These are phyloP conservation scores for Blastocystis sp. DNA, from an alignment of 352 stramenopile genomes.

Conservation along the genomic window DNA sequence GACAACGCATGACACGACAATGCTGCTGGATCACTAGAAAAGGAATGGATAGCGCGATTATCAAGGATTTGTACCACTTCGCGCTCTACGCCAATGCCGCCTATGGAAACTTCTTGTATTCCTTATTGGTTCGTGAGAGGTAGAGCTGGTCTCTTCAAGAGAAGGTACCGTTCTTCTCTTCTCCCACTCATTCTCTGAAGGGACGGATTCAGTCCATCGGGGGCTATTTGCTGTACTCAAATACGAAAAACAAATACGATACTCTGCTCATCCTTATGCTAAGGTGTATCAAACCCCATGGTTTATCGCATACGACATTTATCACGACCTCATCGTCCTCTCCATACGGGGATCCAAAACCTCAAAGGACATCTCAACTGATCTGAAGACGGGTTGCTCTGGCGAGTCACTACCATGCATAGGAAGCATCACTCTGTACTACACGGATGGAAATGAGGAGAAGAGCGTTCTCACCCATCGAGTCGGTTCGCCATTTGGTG, in stretches of 20 bases:
- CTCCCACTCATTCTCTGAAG: not conserved
- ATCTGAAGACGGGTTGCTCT: not conserved
- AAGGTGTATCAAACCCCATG: constrained; percentile 7
- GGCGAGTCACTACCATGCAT: not conserved
- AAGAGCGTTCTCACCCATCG: not conserved
- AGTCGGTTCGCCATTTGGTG: not conserved
- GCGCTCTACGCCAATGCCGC: constrained; percentile 31
- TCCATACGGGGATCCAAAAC: constrained; percentile 45
- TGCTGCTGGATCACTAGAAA: too few relatives aligned
- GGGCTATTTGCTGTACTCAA: constrained; percentile 21
- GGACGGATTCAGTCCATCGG: constrained; percentile 14
- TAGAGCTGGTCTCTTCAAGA: constrained; percentile 58
- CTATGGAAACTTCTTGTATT: constrained; percentile 54
- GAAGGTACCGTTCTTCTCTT: not conserved
- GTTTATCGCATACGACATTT: constrained; percentile 45
- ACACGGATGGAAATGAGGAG: not conserved
- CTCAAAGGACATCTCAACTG: not conserved
- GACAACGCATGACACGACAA: too few relatives aligned
- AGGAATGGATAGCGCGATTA: not conserved
- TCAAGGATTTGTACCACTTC: not conserved
- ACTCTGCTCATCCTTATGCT: not conserved
- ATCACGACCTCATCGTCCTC: not conserved
- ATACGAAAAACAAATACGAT: constrained; percentile 11
- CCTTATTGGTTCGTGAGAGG: too few relatives aligned
- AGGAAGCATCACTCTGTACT: not conserved